Conservation (phyloP, 2,329 filamentous ascomycete species). For the Talaromyces sp. region DNA sequence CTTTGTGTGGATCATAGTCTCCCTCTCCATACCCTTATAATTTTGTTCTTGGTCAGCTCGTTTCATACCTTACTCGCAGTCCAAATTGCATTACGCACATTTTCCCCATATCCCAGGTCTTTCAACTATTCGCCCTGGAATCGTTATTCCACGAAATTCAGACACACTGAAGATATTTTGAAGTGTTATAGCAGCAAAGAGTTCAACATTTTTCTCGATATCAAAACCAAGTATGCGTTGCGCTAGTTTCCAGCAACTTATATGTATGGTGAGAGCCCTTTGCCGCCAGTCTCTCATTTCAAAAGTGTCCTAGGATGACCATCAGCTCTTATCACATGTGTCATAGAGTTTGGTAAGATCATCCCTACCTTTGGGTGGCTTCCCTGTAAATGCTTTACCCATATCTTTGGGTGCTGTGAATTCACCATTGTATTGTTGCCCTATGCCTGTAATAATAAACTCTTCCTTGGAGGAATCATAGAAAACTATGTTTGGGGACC, state of each 20-base stretch:
- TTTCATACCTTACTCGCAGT: too few relatives aligned
- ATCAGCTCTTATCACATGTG: neutral
- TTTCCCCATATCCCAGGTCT: too few relatives aligned
- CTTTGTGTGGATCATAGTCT: too few relatives aligned
- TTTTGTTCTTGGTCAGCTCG: too few relatives aligned
- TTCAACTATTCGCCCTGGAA: too few relatives aligned
- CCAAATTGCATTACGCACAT: too few relatives aligned
- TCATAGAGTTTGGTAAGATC: neutral
- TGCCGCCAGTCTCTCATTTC: neutral
- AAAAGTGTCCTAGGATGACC: neutral
- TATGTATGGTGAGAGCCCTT: neutral
- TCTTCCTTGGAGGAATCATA: neutral
- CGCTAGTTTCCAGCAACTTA: conserved; percentile 2
- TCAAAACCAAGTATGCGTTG: neutral
- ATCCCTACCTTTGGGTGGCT: neutral
- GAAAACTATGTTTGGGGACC: neutral
- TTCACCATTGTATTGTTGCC: neutral
- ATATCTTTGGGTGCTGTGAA: conserved; percentile 1
- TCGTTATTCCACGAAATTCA: too few relatives aligned
- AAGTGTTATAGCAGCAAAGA: neutral
- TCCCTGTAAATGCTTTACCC: conserved; percentile 1
- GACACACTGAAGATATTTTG: too few relatives aligned
- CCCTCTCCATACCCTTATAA: too few relatives aligned
- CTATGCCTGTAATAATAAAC: conserved; percentile 2
- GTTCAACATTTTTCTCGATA: conserved; percentile 2